phyloP scores from a whole-genome alignment of 805 yeast genomes.

The Kluyveromyces starmeri region DNA sequence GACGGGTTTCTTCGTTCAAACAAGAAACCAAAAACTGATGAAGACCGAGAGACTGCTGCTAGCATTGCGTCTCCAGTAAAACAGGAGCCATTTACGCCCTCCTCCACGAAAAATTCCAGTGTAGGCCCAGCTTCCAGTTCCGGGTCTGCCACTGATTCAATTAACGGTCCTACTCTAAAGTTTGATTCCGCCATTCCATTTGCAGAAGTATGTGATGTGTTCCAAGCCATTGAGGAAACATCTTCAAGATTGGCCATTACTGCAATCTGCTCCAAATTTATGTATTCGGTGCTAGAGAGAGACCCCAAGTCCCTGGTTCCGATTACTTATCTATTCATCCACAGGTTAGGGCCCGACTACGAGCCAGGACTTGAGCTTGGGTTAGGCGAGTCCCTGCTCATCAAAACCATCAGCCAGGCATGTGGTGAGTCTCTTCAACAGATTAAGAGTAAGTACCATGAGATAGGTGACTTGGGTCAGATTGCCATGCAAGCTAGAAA shows the following conservation, averaged over 20 bases:
- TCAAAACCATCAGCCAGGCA: conserved; percentile 83
- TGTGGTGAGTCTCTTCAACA: conserved; percentile 73
- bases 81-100: too few relatives aligned
- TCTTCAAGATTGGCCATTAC: conserved; percentile 79
- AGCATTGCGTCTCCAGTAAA: conserved; percentile 2
- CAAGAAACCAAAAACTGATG: conserved; percentile 10
- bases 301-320: conserved; percentile 50
- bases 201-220: conserved; percentile 44
- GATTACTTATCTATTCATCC: conserved; percentile 77
- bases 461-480: conserved; percentile 82
- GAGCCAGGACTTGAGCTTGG: conserved; percentile 86
- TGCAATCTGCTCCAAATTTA: conserved; percentile 64
- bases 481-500: conserved; percentile 80
- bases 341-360: conserved; percentile 89
- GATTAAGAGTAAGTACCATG: conserved; percentile 64
- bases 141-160: not conserved
- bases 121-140: conserved; percentile 1
- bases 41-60: conserved; percentile 1
- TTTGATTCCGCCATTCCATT: conserved; percentile 25
- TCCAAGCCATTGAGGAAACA: conserved; percentile 70
- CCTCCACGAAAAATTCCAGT: not conserved
- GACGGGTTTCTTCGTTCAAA: conserved; percentile 25
- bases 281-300: conserved; percentile 49
- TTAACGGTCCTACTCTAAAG: not conserved
- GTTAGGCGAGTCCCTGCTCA: conserved; percentile 78